Evolutionary conservation across 345 rosid species (phyloP).

Genomic region (Brassica juncea): DNA sequence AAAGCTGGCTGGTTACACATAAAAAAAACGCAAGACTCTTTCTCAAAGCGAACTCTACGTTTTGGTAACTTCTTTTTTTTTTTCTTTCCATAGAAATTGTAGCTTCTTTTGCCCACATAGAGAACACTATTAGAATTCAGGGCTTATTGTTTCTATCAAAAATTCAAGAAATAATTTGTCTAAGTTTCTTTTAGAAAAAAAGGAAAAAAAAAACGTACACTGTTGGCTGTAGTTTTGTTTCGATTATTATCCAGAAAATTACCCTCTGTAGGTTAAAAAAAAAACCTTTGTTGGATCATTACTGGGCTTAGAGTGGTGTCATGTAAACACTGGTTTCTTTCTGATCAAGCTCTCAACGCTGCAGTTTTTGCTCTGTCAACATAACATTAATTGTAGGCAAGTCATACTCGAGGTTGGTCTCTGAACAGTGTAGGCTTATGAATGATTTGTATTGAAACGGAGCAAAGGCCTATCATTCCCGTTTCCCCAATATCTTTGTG

Average conservation of each 20-base stretch:
- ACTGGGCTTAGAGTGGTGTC: neutral
- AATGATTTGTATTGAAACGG: neutral
- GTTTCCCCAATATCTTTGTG: neutral
- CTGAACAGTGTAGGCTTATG: neutral
- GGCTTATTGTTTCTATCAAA: slow-evolving; percentile 30
- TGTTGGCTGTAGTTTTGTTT: neutral
- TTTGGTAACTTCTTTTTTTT: slow-evolving; percentile 1
- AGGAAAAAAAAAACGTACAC: neutral
- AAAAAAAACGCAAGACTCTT: neutral
- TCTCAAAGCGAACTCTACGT: slow-evolving; percentile 10
- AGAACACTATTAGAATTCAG: slow-evolving; percentile 22
- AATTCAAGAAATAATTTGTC: slow-evolving; percentile 21
- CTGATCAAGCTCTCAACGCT: neutral
- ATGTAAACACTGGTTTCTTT: neutral
- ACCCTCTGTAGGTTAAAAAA: neutral
- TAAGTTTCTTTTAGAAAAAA: neutral
- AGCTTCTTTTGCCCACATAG: slow-evolving; percentile 22
- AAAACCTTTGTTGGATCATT: neutral
- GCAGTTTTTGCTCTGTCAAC: neutral
- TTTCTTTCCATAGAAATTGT: slow-evolving; percentile 14
- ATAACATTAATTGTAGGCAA: neutral
- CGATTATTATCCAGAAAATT: neutral
- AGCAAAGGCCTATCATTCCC: neutral
- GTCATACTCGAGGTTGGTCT: neutral
- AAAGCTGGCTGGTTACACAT: neutral